Evolutionary conservation across 2,329 filamentous ascomycete species (phyloP).

Genomic region (Colletotrichum australisinense): DNA sequence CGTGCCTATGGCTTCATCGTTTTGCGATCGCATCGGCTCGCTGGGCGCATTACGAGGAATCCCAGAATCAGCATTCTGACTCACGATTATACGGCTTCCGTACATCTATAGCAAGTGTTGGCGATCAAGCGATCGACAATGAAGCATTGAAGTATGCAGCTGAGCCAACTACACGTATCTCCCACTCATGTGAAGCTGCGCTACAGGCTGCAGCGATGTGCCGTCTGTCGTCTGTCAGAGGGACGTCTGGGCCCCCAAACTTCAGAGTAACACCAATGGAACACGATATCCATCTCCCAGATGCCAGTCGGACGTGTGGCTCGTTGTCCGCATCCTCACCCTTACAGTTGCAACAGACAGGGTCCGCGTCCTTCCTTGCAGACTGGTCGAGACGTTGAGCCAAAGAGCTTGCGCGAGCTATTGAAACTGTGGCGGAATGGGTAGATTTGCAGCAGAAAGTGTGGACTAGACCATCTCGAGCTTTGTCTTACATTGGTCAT

Average conservation of each 20-base stretch:
- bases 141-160: background rate
- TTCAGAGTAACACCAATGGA: background rate
- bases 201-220: slow-evolving; percentile 16
- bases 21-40: background rate
- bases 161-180: background rate
- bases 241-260: background rate
- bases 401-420: background rate
- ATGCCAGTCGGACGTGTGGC: slow-evolving; percentile 7
- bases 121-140: slow-evolving; percentile 23
- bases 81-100: background rate
- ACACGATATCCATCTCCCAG: background rate
- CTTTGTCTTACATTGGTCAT: slow-evolving; percentile 32
- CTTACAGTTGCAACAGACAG: slow-evolving; percentile 23
- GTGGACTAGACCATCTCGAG: slow-evolving; percentile 15
- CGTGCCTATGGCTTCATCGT: background rate
- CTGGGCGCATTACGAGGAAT: background rate
- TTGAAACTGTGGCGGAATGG: background rate
- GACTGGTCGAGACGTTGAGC: background rate
- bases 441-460: slow-evolving; percentile 9
- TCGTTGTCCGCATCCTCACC: slow-evolving; percentile 18
- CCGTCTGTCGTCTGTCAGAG: slow-evolving; percentile 7
- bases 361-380: slow-evolving; percentile 21
- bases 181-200: background rate
- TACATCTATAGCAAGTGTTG: background rate
- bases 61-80: background rate